phyloP scores from a whole-genome alignment of 164 flowering plant species.

The Chloranthus sessilifolius region DNA sequence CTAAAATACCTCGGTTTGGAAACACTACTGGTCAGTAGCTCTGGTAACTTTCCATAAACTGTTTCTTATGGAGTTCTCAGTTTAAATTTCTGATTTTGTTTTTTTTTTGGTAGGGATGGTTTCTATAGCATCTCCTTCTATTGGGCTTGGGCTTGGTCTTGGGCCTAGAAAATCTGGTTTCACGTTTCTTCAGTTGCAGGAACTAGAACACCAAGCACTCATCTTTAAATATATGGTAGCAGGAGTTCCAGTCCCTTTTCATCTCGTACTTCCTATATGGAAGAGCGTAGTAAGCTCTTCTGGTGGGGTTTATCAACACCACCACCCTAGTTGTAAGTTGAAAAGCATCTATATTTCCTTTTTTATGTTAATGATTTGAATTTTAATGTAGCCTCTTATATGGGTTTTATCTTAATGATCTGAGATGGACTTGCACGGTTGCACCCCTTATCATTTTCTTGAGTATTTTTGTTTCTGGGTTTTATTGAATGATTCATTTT shows the following conservation, averaged over 20 bases:
- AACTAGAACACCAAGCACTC: constrained; percentile 47
- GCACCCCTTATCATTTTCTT: not conserved
- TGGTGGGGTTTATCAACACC: constrained; percentile 13
- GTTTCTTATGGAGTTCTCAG: not conserved
- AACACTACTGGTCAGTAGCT: constrained; percentile 18
- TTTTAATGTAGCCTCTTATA: no score
- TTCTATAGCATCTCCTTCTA: constrained; percentile 12
- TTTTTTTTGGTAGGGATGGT: constrained; percentile 10
- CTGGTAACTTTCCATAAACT: no score
- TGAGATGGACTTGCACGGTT: no score
- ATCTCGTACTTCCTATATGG: constrained; percentile 52
- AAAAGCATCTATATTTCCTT: not conserved
- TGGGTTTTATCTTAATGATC: no score
- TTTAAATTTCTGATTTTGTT: not conserved
- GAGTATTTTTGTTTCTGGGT: not conserved
- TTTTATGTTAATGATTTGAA: no score
- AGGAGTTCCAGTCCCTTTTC: constrained; percentile 41
- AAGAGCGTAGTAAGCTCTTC: constrained; percentile 35
- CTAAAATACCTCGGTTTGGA: constrained; percentile 25
- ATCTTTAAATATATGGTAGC: constrained; percentile 45
- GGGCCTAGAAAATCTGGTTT: constrained; percentile 24
- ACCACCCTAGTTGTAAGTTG: constrained; percentile 27
- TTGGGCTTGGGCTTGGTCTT: constrained; percentile 22
- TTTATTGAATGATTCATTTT: not conserved
- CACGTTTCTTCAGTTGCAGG: constrained; percentile 47